Evolutionary conservation across 176 grass and related monocot genomes (phyloP).

Genomic region (Eragrostis nindensis): DNA sequence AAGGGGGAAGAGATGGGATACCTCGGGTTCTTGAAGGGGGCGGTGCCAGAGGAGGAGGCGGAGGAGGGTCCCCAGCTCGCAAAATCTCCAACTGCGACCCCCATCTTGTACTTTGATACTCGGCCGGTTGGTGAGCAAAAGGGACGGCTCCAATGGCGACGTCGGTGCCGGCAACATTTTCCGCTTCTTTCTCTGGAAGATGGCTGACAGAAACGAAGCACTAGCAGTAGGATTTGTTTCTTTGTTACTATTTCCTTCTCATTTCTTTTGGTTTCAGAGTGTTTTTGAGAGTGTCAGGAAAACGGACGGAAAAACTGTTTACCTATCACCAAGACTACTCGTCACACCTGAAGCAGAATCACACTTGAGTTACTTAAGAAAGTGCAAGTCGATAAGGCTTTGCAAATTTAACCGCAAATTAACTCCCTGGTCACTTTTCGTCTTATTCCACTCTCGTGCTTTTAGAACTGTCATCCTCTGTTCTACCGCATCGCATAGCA

Average conservation of each 20-base stretch:
- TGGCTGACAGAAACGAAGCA: background rate
- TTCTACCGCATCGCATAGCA: too few species aligned
- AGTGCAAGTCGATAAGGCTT: too few species aligned
- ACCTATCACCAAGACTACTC: too few species aligned
- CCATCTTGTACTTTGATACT: constrained; percentile 43
- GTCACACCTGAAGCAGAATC: too few species aligned
- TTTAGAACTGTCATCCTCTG: too few species aligned
- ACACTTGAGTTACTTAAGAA: too few species aligned
- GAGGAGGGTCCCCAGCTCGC: constrained; percentile 15
- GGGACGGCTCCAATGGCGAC: background rate
- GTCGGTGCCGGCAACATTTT: constrained; percentile 1
- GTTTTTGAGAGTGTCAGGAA: background rate
- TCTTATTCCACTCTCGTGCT: too few species aligned
- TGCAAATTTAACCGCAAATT: too few species aligned
- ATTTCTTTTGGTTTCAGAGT: background rate
- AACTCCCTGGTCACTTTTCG: too few species aligned
- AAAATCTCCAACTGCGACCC: background rate
- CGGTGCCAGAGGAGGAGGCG: constrained; percentile 19
- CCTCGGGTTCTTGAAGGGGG: constrained; percentile 43
- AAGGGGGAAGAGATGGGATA: background rate
- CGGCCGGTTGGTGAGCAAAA: constrained; percentile 48
- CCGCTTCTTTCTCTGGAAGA: constrained; percentile 14
- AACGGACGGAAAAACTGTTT: too few species aligned
- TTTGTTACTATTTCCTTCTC: too few species aligned
- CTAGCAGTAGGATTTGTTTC: too few species aligned